A percentile compares a stretch with the other conserved stretches of the same genome.
Conservation (phyloP, 176 grass and related monocot species). For the Pharus latifolius region DNA sequence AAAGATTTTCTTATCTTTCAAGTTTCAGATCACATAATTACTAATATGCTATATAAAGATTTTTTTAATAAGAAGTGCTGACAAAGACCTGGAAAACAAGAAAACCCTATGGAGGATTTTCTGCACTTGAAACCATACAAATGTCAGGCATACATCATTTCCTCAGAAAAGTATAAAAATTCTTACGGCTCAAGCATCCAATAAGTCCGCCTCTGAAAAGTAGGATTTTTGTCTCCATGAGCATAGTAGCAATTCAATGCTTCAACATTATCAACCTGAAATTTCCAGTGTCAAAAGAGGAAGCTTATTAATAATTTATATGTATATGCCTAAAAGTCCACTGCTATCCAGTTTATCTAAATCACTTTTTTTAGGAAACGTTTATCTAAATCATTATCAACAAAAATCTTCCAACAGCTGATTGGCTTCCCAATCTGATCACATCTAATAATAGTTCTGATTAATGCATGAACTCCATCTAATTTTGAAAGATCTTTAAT, state of each 20-base stretch:
- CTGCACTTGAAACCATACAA: neutral
- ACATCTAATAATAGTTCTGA: neutral
- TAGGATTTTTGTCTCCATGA: slow-evolving; percentile 39
- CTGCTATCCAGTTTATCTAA: neutral
- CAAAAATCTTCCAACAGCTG: neutral
- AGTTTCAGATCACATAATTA: too few species aligned
- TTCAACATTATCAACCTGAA: slow-evolving; percentile 60
- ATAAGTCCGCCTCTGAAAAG: slow-evolving; percentile 68
- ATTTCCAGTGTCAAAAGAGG: slow-evolving; percentile 5
- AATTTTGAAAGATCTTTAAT: neutral
- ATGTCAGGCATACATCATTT: neutral
- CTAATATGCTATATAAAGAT: too few species aligned
- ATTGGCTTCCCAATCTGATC: neutral
- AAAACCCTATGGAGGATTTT: neutral
- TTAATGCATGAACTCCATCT: neutral
- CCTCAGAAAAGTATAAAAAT: neutral
- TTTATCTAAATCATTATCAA: neutral
- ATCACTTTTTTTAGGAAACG: too few species aligned
- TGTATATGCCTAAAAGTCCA: neutral
- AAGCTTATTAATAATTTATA: neutral
- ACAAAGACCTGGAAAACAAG: neutral
- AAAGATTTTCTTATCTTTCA: too few species aligned
- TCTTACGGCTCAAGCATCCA: slow-evolving; percentile 98
- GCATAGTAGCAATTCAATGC: slow-evolving; percentile 78
- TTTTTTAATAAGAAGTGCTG: too few species aligned